Evolutionary conservation across 2,329 filamentous ascomycete species (phyloP).

Genomic region (Pseudopithomyces chartarum): DNA sequence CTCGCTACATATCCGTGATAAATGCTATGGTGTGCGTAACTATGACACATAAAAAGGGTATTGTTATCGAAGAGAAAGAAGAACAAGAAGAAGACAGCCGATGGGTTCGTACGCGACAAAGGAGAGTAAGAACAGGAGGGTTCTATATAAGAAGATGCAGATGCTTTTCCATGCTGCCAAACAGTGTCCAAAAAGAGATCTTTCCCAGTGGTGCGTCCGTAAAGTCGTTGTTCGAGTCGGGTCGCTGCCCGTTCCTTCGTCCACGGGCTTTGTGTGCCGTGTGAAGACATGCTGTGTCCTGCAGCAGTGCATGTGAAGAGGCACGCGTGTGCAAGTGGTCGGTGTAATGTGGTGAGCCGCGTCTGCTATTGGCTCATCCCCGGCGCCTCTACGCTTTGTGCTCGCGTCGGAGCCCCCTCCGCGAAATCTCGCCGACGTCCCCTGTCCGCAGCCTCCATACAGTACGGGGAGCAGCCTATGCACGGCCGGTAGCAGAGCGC

Average conservation of each 20-base stretch:
- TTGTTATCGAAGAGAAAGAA: conserved; percentile 4
- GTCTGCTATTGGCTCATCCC: conserved; percentile 2
- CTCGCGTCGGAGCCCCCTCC: conserved; percentile 5
- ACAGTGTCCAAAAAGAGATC: not conserved
- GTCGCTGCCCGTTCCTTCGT: conserved; percentile 8
- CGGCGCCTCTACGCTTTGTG: not conserved
- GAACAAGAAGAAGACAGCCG: not conserved
- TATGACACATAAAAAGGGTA: conserved; percentile 15
- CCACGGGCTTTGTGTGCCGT: not conserved
- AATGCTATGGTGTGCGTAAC: conserved; percentile 3
- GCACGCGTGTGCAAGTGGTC: conserved; percentile 5
- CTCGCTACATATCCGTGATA: not conserved
- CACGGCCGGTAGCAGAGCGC: conserved; percentile 31
- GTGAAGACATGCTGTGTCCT: not conserved
- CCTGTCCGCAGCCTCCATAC: not conserved
- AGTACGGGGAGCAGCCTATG: conserved; percentile 15
- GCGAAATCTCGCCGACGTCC: not conserved
- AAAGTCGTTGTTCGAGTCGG: conserved; percentile 15
- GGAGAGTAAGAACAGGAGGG: conserved; percentile 7
- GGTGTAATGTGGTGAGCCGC: conserved; percentile 8
- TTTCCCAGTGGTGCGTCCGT: conserved; percentile 10
- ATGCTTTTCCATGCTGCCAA: not conserved
- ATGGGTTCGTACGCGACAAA: not conserved
- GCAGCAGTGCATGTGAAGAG: conserved; percentile 7
- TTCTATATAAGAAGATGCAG: not conserved